Percentiles rank a stretch among this genome's conserved stretches.
These are phyloP conservation scores for Przewalskia tangutica DNA, from an alignment of 257 asterid species.

Conservation along the genomic window DNA sequence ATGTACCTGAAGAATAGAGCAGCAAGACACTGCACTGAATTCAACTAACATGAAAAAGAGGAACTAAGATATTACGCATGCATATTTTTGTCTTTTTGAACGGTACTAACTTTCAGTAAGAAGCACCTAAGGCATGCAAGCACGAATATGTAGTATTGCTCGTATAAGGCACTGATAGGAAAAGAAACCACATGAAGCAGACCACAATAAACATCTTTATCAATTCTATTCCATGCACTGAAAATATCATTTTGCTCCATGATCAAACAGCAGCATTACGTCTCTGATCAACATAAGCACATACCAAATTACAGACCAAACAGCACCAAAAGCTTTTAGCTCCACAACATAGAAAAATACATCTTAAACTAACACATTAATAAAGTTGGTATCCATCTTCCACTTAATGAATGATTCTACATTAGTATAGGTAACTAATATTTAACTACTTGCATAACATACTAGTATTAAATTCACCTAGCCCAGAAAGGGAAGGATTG, in stretches of 20 bases:
- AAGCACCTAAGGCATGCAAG: neutral
- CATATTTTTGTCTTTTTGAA: neutral
- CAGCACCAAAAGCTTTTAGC: neutral
- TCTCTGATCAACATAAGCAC: neutral
- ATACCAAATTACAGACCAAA: neutral
- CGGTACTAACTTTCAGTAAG: neutral
- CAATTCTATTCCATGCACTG: neutral
- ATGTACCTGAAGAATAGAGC: constrained; percentile 39
- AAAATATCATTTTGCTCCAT: neutral
- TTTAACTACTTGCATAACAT: neutral
- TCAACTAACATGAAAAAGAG: neutral
- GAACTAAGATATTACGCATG: neutral
- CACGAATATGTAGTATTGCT: neutral
- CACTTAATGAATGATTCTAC: neutral
- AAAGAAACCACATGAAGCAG: neutral
- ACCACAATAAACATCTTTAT: neutral
- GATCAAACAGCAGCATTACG: neutral
- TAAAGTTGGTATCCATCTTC: neutral
- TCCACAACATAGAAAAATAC: neutral
- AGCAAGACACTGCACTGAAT: neutral
- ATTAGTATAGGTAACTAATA: neutral
- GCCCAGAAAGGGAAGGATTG: neutral
- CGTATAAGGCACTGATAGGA: neutral
- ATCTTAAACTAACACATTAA: neutral
- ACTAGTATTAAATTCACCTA: neutral